Evolutionary conservation across 2,329 filamentous ascomycete species (phyloP), one percentile per base, ranked within the genome.

Genomic region (Xylaria multiplex): DNA sequence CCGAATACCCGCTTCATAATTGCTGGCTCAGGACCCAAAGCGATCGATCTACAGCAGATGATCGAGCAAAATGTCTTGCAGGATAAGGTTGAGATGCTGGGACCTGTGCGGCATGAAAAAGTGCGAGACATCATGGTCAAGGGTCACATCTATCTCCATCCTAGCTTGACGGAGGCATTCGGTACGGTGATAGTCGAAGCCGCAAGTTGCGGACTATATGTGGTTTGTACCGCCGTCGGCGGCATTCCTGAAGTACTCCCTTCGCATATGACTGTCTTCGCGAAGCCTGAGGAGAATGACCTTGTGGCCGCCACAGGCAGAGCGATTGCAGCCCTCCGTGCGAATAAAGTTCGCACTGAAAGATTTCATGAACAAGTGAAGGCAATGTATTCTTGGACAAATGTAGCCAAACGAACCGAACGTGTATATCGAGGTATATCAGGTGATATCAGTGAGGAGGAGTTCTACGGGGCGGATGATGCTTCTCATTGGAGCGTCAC

Each of bases 361-460:
- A 88, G 91, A 48, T 99, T 99, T 76, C 96, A 99, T 77, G 95
- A 97, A 71, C 92, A 98, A 79, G 96, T 99, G 69, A 93, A 95
- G 79, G 92, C 92, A 82, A 98, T 98, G 96, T 99, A 99, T 81
- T 97, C 93, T 1, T 99, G 96, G 96, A 92, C 92, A 32, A 95
- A 99, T 77, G 95, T 99, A 32, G 96, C 96, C 14, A 87, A 91
- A 73, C 91, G 96, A 62, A 98, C 96, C 0, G 96, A 99, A 80
- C 87, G 95, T 35, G 96, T 99, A 0, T 99, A 99, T 79, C 90
- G 97, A 77, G 93, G 96, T 54, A 96, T 99, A 72, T 93, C 90
- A 2, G 94, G 93, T 7, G 89, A 89, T n/a, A 89, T 97, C 59
- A 89, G 88, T 70, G 93, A 96, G 72, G 90, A 91, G 60, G 93